Percentiles rank a stretch among this genome's conserved stretches.
Evolutionary conservation across 2,329 filamentous ascomycete species (phyloP).

Genomic region (Helminthosporium solani): DNA sequence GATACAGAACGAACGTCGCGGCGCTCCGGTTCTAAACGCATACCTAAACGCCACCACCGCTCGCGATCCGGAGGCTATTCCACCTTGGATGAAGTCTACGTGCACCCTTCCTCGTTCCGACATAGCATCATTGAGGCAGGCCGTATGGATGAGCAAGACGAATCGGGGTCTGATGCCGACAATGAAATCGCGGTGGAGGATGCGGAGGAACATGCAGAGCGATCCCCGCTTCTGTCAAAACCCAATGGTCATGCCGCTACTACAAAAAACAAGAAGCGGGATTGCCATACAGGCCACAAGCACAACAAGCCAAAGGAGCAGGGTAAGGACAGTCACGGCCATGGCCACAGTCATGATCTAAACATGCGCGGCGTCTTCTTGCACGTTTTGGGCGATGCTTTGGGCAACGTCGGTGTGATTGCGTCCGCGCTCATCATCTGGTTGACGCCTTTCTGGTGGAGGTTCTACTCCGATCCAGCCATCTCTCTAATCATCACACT

Average conservation of each 20-base stretch:
- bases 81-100: constrained; percentile 69
- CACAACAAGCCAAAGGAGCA: constrained; percentile 74
- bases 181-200: constrained; percentile 50
- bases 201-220: constrained; percentile 45
- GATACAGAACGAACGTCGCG: constrained; percentile 18
- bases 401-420: constrained; percentile 86
- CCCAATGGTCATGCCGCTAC: constrained; percentile 25
- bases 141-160: constrained; percentile 57
- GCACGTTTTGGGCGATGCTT: constrained; percentile 74
- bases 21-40: constrained; percentile 34
- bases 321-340: constrained; percentile 60
- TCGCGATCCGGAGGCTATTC: constrained; percentile 58
- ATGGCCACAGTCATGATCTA: constrained; percentile 75
- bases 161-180: constrained; percentile 58
- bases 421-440: constrained; percentile 84
- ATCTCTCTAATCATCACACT: constrained; percentile 94
- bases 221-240: constrained; percentile 39
- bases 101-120: constrained; percentile 86
- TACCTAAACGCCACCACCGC: constrained; percentile 57
- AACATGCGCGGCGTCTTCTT: constrained; percentile 83
- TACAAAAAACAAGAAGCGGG: constrained; percentile 31
- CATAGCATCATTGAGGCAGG: constrained; percentile 90
- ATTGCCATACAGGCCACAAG: constrained; percentile 69
- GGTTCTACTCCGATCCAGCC: constrained; percentile 84
- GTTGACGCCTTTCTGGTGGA: constrained; percentile 78